phyloP scores from a whole-genome alignment of 78 protist genomes.

The Thecamonas trahens region DNA sequence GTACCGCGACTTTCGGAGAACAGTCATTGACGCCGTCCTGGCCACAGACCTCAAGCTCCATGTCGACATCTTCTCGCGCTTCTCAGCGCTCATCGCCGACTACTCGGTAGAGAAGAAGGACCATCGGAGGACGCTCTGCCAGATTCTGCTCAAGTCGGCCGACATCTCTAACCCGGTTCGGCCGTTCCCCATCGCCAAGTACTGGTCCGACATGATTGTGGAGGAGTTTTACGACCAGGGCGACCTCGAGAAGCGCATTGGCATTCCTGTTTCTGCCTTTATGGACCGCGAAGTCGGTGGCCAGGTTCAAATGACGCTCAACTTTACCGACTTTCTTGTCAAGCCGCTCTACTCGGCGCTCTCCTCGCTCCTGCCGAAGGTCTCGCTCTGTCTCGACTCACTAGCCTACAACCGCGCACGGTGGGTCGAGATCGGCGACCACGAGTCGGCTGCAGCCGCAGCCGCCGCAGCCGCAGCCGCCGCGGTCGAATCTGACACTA shows the following conservation, averaged over 20 bases:
- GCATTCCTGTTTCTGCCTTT: slow-evolving; percentile 20
- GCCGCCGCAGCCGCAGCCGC: no score
- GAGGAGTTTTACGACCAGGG: slow-evolving; percentile 58
- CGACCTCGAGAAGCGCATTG: slow-evolving; percentile 15
- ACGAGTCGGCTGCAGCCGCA: no score
- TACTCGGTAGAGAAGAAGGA: neutral
- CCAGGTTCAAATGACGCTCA: neutral
- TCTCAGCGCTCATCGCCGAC: no score
- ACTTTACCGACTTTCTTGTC: slow-evolving; percentile 16
- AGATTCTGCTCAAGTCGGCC: slow-evolving; percentile 11
- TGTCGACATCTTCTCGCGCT: neutral
- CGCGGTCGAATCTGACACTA: no score
- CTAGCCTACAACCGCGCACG: no score
- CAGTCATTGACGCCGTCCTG: slow-evolving; percentile 10
- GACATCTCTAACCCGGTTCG: slow-evolving; percentile 40
- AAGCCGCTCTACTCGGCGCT: slow-evolving; percentile 8
- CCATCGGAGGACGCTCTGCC: neutral
- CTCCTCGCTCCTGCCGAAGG: slow-evolving; percentile 1
- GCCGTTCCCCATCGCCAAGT: neutral
- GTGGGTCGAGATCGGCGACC: no score
- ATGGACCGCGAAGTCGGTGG: slow-evolving; percentile 7
- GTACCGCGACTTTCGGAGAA: neutral
- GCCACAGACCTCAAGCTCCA: slow-evolving; percentile 43
- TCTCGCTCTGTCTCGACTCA: no score
- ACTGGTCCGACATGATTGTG: slow-evolving; percentile 32